Evolutionary conservation across 139 green algal genomes (phyloP).

Genomic region (Chlamydomonas eustigma): DNA sequence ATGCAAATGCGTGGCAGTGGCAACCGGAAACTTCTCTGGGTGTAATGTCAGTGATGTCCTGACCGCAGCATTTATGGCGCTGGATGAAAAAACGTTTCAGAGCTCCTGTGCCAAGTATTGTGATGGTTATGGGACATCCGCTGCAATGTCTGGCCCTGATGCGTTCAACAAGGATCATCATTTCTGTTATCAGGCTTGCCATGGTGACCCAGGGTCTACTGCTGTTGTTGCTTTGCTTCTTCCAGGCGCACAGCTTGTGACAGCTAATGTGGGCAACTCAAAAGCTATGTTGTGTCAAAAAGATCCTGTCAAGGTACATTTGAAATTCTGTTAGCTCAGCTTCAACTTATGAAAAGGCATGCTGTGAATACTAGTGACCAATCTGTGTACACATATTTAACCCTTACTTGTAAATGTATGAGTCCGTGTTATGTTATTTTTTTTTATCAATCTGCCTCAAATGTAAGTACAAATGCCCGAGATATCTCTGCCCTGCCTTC

Average conservation of each 20-base stretch:
- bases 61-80: neutral
- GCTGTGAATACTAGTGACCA: no score
- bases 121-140: neutral
- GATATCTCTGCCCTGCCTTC: no score
- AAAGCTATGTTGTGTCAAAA: conserved; percentile 3
- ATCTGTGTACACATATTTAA: no score
- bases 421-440: no score
- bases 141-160: neutral
- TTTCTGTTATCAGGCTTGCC: no score
- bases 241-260: neutral
- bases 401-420: no score
- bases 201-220: neutral
- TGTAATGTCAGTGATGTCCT: neutral
- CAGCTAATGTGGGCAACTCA: conserved; percentile 8
- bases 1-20: neutral
- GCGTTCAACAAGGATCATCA: no score
- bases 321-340: no score
- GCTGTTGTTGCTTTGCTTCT: neutral
- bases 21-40: neutral
- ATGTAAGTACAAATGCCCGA: no score
- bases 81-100: neutral
- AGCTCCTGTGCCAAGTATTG: neutral
- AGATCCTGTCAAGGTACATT: no score
- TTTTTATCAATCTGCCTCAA: no score
- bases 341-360: no score